A percentile compares a stretch with the other conserved stretches of the same genome.
phyloP scores from a whole-genome alignment of 768 basidiomycete species.

The Myochromella boudieri region DNA sequence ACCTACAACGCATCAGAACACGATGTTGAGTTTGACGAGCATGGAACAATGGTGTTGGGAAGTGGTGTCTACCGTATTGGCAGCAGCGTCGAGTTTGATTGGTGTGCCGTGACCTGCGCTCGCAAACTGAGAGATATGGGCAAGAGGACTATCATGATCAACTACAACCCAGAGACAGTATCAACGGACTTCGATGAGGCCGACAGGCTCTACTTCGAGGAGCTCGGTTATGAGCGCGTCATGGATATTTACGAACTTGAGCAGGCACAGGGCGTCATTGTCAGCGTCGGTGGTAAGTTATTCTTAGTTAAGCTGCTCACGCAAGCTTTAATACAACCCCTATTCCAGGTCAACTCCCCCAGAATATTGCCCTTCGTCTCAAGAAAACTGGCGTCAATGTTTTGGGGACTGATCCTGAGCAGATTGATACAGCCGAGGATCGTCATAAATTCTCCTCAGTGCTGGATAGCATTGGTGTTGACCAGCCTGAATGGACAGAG shows the following conservation, averaged over 20 bases:
- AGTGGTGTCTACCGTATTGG: slow-evolving; percentile 98
- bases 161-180: slow-evolving; percentile 99
- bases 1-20: slow-evolving; percentile 97
- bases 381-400: slow-evolving; percentile 91
- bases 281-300: slow-evolving; percentile 88
- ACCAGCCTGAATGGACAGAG: slow-evolving; percentile 96
- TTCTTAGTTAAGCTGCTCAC: background rate
- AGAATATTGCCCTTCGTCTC: slow-evolving; percentile 96
- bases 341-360: slow-evolving; percentile 84
- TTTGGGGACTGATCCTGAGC: slow-evolving; percentile 91
- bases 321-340: slow-evolving; percentile 1
- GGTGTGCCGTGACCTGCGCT: slow-evolving; percentile 99
- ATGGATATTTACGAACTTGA: slow-evolving; percentile 99
- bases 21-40: slow-evolving; percentile 92
- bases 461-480: slow-evolving; percentile 91
- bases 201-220: slow-evolving; percentile 98
- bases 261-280: slow-evolving; percentile 87
- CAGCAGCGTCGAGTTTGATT: slow-evolving; percentile 98
- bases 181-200: slow-evolving; percentile 99
- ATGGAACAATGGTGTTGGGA: slow-evolving; percentile 99
- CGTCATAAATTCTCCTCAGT: slow-evolving; percentile 99
- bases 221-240: slow-evolving; percentile 95
- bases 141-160: slow-evolving; percentile 97
- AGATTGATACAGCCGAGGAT: slow-evolving; percentile 97
- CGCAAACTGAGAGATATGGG: slow-evolving; percentile 90